phyloP scores from a whole-genome alignment of 2,329 filamentous ascomycete genomes.

The Aspergillus jensenii region DNA sequence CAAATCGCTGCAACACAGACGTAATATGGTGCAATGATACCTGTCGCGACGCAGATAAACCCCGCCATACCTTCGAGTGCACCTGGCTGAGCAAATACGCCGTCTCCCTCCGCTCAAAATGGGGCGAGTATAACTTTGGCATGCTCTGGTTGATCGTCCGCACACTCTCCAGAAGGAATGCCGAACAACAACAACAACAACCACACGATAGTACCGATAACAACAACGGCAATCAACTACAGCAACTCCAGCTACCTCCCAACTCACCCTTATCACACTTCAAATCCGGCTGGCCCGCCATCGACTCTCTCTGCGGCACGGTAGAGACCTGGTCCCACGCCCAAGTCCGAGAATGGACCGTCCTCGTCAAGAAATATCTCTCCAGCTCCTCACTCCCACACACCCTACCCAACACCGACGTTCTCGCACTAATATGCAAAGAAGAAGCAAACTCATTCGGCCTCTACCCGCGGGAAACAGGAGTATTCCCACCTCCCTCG shows the following conservation, averaged over 20 bases:
- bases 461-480: constrained; percentile 3
- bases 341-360: constrained; percentile 26
- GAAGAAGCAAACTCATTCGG: constrained; percentile 23
- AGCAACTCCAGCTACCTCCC: not conserved
- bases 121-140: constrained; percentile 33
- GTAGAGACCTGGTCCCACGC: constrained; percentile 30
- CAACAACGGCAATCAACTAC: not conserved
- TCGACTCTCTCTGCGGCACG: constrained; percentile 30
- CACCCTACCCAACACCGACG: not conserved
- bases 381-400: constrained; percentile 12
- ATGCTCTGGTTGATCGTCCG: constrained; percentile 37
- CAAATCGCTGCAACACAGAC: constrained; percentile 25
- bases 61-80: constrained; percentile 32
- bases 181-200: not conserved
- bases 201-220: not conserved
- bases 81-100: constrained; percentile 30
- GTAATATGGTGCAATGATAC: constrained; percentile 28
- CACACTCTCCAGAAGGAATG: constrained; percentile 25
- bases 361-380: constrained; percentile 32
- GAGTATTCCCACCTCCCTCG: not conserved
- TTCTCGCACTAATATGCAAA: constrained; percentile 19
- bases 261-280: not conserved
- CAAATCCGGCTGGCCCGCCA: constrained; percentile 24
- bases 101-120: constrained; percentile 24
- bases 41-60: constrained; percentile 23